These are phyloP conservation scores for Pyrenophora graminea DNA, from an alignment of 2,329 filamentous ascomycete species.

Conservation along the genomic window DNA sequence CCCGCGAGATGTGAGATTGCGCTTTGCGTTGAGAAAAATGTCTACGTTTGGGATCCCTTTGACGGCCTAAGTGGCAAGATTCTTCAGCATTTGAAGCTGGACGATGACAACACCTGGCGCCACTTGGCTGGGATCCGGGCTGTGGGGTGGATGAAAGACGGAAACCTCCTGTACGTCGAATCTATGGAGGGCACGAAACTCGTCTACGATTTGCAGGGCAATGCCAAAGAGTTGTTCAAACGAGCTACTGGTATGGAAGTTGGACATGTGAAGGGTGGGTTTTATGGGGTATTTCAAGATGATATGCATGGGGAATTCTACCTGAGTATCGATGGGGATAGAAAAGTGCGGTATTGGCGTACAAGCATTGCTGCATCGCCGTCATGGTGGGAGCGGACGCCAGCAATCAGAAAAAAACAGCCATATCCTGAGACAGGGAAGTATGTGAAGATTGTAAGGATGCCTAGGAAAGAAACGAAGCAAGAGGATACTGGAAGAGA, in stretches of 20 bases:
- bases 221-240: slow-evolving; percentile 35
- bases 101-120: slow-evolving; percentile 2
- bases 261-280: slow-evolving; percentile 10
- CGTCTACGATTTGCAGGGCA: slow-evolving; percentile 29
- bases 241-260: slow-evolving; percentile 16
- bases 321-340: slow-evolving; percentile 33
- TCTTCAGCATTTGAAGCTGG: slow-evolving; percentile 25
- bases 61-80: slow-evolving; percentile 21
- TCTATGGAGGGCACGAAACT: slow-evolving; percentile 28
- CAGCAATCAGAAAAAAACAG: neutral
- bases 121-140: slow-evolving; percentile 12
- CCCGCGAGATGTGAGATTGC: slow-evolving; percentile 28
- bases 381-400: slow-evolving; percentile 26
- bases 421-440: slow-evolving; percentile 22
- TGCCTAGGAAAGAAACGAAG: neutral
- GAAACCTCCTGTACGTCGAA: slow-evolving; percentile 19
- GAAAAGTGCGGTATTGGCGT: slow-evolving; percentile 29
- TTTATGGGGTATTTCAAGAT: slow-evolving; percentile 20
- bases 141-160: slow-evolving; percentile 27
- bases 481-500: neutral
- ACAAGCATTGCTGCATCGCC: slow-evolving; percentile 6
- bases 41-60: slow-evolving; percentile 31
- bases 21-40: slow-evolving; percentile 23
- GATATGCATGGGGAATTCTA: slow-evolving; percentile 20
- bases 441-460: slow-evolving; percentile 26